Base-by-base conservation (phyloP, 371 early-diverging fungal species). In the Mortierella polycephala region DNA sequence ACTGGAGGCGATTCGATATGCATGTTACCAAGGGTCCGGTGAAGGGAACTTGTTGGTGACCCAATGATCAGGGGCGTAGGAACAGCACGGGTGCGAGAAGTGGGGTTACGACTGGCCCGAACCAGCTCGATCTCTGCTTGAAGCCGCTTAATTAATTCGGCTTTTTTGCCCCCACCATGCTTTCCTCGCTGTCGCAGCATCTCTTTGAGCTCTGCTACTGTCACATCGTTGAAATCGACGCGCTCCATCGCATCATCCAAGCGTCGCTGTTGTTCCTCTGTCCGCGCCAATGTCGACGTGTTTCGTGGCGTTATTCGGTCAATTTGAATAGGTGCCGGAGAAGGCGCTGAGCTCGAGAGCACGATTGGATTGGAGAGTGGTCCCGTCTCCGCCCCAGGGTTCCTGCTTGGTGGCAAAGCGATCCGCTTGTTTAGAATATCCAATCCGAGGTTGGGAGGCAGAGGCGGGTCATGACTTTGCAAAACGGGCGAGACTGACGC, bases 201-300 rank as follows among this genome's bases (percentile, higher is more conserved):
- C 30, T 93, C 93, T 68, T 93, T 93, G 41, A 93, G 81, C 74
- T 92, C 92, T 8, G 88, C 81, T 0, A 93, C 94, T 0, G 94
- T 93, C 41, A 93, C 88, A 74, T 93, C 94, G 21, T 91, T 88
- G 71, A 92, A 92, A 58, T 93, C 85, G 12, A 90, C 87, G 40
- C 84, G 86, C 16, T 84, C 85, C 57, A 93, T 83, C 46, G 88
- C 88, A 45, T 88, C 88, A 67, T 93, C 91, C 47, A 91, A 64
- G 53, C 81, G 71, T n/a, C 81, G 82, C 68, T 84, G 85, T 54
- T 85, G 85, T 42, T 87, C 86, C 60, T 85, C 88, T 41, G 83
- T 71, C 37, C 84, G 84, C 50, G 83, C 59, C 13, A 77, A 69
- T 0, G 85, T 71, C 9, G 67, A 72, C n/a, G 76, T 51, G 40